A percentile compares a stretch with the other conserved stretches of the same genome.
Conservation (phyloP, 2,329 filamentous ascomycete genomes). For the Nemania sp. region DNA sequence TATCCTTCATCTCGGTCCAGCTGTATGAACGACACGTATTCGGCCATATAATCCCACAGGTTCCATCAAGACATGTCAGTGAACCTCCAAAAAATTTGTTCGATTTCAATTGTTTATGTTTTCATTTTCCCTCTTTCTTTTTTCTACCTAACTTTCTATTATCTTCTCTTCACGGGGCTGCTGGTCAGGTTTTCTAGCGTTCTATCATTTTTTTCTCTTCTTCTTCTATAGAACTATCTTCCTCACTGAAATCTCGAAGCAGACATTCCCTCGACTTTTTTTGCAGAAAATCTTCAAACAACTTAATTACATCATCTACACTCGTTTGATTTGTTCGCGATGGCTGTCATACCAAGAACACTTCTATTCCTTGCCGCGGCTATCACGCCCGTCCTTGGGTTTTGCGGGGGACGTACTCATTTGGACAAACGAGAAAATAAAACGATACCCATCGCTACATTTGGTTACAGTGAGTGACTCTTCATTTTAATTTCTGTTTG, state of each 20-base stretch:
- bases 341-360: constrained; percentile 27
- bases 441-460: constrained; percentile 39
- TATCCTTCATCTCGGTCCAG: constrained; percentile 1
- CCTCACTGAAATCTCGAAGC: too few relatives aligned
- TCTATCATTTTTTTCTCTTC: background rate
- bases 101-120: background rate
- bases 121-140: background rate
- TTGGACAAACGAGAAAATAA: constrained; percentile 36
- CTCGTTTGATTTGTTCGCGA: constrained; percentile 11
- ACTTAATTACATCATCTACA: background rate
- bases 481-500: background rate
- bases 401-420: constrained; percentile 40
- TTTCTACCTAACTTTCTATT: background rate
- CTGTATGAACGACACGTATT: background rate
- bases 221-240: background rate
- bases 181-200: background rate
- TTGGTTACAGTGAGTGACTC: constrained; percentile 37
- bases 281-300: background rate
- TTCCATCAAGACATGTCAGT: too few relatives aligned
- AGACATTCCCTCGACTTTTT: too few relatives aligned
- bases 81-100: too few relatives aligned
- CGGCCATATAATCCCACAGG: too few relatives aligned
- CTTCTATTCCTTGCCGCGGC: constrained; percentile 35
- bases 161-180: background rate
- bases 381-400: constrained; percentile 35